Conservation (phyloP, 345 rosid genomes). For the Brassica incana region DNA sequence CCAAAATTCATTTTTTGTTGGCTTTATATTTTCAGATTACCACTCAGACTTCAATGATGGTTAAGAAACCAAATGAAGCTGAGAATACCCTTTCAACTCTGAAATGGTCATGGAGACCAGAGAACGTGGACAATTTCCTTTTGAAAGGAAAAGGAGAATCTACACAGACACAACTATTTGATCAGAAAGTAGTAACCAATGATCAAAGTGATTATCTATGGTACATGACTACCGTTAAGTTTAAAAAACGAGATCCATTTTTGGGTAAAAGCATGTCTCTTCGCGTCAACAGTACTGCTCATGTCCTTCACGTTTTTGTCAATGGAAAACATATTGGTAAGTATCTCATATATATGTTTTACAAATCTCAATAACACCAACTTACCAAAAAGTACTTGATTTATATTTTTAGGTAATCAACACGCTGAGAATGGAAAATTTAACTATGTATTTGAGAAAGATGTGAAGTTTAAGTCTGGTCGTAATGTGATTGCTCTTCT, state of each 20-base stretch:
- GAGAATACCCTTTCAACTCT: not conserved
- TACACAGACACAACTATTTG: constrained; percentile 18
- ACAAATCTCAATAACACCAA: not conserved
- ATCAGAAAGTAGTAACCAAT: constrained; percentile 56
- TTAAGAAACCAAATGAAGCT: constrained; percentile 11
- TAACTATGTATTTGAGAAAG: constrained; percentile 35
- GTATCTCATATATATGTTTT: not conserved
- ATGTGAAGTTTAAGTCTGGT: constrained; percentile 44
- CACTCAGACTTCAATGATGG: constrained; percentile 37
- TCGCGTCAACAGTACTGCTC: constrained; percentile 41
- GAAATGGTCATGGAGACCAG: constrained; percentile 30
- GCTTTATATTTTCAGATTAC: constrained; percentile 26
- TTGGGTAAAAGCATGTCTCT: not conserved
- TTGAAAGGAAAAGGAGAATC: constrained; percentile 39
- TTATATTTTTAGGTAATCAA: constrained; percentile 43
- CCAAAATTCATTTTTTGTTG: not conserved
- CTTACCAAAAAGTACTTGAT: not conserved
- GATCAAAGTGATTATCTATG: constrained; percentile 38
- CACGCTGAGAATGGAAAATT: constrained; percentile 20
- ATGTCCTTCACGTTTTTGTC: constrained; percentile 57
- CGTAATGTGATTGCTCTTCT: constrained; percentile 42
- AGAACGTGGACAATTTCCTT: constrained; percentile 34
- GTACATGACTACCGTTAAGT: not conserved
- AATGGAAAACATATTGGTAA: constrained; percentile 48
- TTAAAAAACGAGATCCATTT: too few relatives aligned